Evolutionary conservation across 495 filamentous ascomycete genomes (phyloP).

Genomic region (Bombardia bombarda): DNA sequence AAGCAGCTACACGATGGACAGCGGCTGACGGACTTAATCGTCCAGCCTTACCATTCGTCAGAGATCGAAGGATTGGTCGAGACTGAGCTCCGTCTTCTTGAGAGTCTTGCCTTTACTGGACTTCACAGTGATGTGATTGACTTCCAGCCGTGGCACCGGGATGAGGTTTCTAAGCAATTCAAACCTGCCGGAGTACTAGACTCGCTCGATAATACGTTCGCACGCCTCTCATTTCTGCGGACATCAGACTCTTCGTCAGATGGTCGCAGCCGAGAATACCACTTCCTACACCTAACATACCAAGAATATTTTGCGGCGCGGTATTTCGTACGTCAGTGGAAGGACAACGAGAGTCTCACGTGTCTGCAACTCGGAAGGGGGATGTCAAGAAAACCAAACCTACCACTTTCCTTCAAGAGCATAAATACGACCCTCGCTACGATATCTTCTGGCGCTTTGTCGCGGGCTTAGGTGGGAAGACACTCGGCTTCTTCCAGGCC

Average conservation of each 20-base stretch:
- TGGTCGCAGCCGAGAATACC: conserved; percentile 19
- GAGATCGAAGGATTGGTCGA: conserved; percentile 12
- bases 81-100: conserved; percentile 22
- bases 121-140: conserved; percentile 24
- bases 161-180: conserved; percentile 13
- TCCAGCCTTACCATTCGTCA: background rate
- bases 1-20: conserved; percentile 20
- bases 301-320: conserved; percentile 36
- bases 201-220: too few relatives aligned
- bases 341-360: conserved; percentile 10
- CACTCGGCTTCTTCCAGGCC: too few relatives aligned
- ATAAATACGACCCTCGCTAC: conserved; percentile 35
- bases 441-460: conserved; percentile 40
- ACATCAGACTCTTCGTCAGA: conserved; percentile 13
- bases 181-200: background rate
- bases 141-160: conserved; percentile 20
- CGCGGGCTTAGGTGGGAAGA: conserved; percentile 25
- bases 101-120: conserved; percentile 31
- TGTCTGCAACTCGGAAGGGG: conserved; percentile 12
- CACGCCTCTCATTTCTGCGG: conserved; percentile 27
- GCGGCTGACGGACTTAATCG: background rate
- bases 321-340: conserved; percentile 34
- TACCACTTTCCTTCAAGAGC: conserved; percentile 23
- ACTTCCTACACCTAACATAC: conserved; percentile 37
- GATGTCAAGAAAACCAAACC: too few relatives aligned